Evolutionary conservation across 2,329 filamentous ascomycete genomes (phyloP).

Genomic region (Cordyceps militaris): DNA sequence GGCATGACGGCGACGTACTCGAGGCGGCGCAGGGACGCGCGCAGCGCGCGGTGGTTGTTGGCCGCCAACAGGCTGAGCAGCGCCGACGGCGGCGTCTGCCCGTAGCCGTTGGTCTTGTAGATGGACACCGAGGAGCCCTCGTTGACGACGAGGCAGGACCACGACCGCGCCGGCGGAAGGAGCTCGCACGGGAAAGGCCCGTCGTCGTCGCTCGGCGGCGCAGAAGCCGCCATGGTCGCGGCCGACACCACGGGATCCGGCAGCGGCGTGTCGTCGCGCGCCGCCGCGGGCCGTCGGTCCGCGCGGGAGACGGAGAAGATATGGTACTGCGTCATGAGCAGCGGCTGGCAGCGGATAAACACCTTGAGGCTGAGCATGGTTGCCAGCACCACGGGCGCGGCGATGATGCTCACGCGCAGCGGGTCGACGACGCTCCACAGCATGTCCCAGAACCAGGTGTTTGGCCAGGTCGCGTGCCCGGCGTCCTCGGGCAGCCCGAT

Average conservation of each 20-base stretch:
- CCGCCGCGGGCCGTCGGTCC: background rate
- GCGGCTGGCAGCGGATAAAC: constrained; percentile 52
- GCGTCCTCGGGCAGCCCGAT: background rate
- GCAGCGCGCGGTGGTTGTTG: constrained; percentile 32
- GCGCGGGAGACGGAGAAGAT: constrained; percentile 43
- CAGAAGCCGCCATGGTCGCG: too few species aligned
- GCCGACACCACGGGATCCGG: background rate
- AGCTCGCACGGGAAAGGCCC: constrained; percentile 35
- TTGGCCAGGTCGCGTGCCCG: constrained; percentile 7
- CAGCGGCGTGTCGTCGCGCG: background rate
- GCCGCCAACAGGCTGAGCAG: constrained; percentile 30
- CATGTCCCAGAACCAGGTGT: constrained; percentile 47
- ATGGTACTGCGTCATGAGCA: constrained; percentile 57
- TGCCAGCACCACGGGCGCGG: constrained; percentile 56
- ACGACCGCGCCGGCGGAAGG: constrained; percentile 49
- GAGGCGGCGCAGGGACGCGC: constrained; percentile 38
- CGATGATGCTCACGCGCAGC: constrained; percentile 35
- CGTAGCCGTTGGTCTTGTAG: constrained; percentile 38
- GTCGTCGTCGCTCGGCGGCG: background rate
- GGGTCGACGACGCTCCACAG: constrained; percentile 49
- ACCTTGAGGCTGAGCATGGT: constrained; percentile 51
- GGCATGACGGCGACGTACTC: constrained; percentile 63
- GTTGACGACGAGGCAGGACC: constrained; percentile 61
- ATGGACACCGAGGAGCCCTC: constrained; percentile 68
- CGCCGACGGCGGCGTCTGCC: constrained; percentile 35